Evolutionary conservation across 106 monocot genomes (phyloP).

Genomic region (Hemerocallis citrina): DNA sequence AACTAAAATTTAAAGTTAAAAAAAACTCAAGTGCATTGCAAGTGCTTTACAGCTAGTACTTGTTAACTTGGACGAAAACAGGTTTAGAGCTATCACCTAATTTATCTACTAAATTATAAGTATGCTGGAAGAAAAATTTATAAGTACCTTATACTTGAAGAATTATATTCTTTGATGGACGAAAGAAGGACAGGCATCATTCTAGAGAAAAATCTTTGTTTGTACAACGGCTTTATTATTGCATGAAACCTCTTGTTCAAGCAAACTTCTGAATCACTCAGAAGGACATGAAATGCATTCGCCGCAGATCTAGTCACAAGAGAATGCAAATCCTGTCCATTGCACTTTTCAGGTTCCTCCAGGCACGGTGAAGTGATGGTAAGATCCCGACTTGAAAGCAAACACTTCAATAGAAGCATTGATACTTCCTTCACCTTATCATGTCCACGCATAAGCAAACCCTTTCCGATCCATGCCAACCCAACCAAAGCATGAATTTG

Average conservation of each 20-base stretch:
- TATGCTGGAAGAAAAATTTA: not conserved
- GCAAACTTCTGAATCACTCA: conserved; percentile 80
- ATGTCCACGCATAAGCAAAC: conserved; percentile 92
- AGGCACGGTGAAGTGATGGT: conserved; percentile 1
- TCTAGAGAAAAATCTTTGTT: conserved; percentile 76
- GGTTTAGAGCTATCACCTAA: not conserved
- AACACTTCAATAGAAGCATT: conserved; percentile 48
- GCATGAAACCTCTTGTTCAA: conserved; percentile 81
- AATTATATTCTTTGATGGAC: conserved; percentile 53
- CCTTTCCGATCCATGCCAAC: conserved; percentile 91
- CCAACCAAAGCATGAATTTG: conserved; percentile 40
- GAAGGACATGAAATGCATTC: conserved; percentile 72
- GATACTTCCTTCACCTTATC: conserved; percentile 68
- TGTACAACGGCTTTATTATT: conserved; percentile 65
- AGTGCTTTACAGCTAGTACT: no score
- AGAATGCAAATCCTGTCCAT: conserved; percentile 13
- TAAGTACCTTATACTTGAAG: conserved; percentile 43
- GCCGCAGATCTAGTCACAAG: conserved; percentile 55
- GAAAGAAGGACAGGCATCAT: conserved; percentile 56
- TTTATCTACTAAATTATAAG: not conserved
- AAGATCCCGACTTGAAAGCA: conserved; percentile 24
- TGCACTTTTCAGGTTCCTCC: conserved; percentile 8
- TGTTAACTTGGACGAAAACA: not conserved
- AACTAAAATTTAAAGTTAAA: no score
- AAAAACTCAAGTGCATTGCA: no score